phyloP scores from a whole-genome alignment of 106 monocot genomes.

The Triglochin maritima region DNA sequence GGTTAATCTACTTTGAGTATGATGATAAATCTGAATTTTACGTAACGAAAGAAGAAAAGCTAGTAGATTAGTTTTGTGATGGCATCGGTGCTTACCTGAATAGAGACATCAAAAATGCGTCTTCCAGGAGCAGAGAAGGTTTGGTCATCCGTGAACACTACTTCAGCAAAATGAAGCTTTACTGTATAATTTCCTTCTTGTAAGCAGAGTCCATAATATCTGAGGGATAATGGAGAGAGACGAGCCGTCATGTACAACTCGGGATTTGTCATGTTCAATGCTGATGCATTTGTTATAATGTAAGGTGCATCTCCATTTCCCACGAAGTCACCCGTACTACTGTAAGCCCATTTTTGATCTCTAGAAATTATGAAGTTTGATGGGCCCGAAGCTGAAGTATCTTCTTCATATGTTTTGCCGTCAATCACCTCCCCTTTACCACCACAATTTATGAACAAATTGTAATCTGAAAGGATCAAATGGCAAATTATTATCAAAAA shows the following conservation, averaged over 20 bases:
- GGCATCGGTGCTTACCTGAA: conserved; percentile 3
- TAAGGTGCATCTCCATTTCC: not conserved
- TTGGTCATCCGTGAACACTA: conserved; percentile 7
- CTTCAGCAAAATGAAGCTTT: conserved; percentile 6
- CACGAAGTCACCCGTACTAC: conserved; percentile 3
- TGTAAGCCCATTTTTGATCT: conserved; percentile 11
- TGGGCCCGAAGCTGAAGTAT: not conserved
- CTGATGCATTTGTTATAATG: not conserved
- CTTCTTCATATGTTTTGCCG: conserved; percentile 2
- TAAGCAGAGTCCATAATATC: not conserved
- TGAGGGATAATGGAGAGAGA: conserved; percentile 1
- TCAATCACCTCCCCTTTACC: not conserved
- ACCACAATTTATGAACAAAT: conserved; percentile 11
- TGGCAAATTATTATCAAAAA: not conserved
- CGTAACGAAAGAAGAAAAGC: too few species aligned
- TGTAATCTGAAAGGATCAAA: conserved; percentile 7
- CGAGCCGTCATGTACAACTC: conserved; percentile 7
- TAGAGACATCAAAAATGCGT: conserved; percentile 7
- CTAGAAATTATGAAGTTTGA: not conserved
- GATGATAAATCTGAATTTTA: too few species aligned
- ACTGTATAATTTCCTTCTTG: conserved; percentile 10
- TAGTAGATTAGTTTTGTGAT: too few species aligned
- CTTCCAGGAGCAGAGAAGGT: conserved; percentile 5
- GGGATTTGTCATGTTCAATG: conserved; percentile 1
- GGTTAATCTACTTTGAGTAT: too few species aligned